Evolutionary conservation across 2,329 filamentous ascomycete species (phyloP).

Genomic region (Aspergillus candidus): DNA sequence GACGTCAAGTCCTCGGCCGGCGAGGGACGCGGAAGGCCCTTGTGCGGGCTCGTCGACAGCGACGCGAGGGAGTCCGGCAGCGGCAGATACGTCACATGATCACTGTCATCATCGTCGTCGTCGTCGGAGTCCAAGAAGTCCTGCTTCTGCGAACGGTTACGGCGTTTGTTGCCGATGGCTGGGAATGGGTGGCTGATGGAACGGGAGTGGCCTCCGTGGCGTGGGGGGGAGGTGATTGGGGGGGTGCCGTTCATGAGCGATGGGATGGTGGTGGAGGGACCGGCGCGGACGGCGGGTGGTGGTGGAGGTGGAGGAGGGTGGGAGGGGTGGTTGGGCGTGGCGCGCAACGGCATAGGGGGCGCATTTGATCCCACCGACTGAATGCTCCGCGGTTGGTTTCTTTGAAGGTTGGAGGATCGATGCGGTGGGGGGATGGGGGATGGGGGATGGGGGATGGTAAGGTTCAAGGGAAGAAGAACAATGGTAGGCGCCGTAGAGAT

Average conservation of each 20-base stretch:
- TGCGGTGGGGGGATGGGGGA: too few relatives aligned
- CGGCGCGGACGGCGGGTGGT: too few relatives aligned
- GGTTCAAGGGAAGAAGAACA: too few relatives aligned
- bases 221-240: conserved; percentile 14
- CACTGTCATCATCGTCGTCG: conserved; percentile 39
- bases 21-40: conserved; percentile 28
- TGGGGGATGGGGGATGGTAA: too few relatives aligned
- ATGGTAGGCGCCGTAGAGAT: too few relatives aligned
- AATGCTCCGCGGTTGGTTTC: too few relatives aligned
- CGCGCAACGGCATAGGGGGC: not conserved
- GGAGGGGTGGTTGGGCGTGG: conserved; percentile 19
- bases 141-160: conserved; percentile 43
- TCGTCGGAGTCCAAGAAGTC: conserved; percentile 43
- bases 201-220: conserved; percentile 46
- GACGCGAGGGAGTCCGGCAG: conserved; percentile 12
- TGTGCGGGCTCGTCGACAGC: conserved; percentile 35
- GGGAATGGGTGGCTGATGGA: conserved; percentile 79
- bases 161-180: conserved; percentile 43
- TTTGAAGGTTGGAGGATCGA: too few relatives aligned
- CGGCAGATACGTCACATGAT: conserved; percentile 26
- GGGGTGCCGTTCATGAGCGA: conserved; percentile 14
- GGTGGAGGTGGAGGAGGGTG: conserved; percentile 15
- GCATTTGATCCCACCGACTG: too few relatives aligned
- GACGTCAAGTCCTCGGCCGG: conserved; percentile 57
- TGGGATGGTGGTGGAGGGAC: too few relatives aligned